A percentile compares a stretch with the other conserved stretches of the same genome.
These are phyloP conservation scores for Oryza meyeriana DNA, from an alignment of 176 grass and related monocot genomes.

Conservation along the genomic window DNA sequence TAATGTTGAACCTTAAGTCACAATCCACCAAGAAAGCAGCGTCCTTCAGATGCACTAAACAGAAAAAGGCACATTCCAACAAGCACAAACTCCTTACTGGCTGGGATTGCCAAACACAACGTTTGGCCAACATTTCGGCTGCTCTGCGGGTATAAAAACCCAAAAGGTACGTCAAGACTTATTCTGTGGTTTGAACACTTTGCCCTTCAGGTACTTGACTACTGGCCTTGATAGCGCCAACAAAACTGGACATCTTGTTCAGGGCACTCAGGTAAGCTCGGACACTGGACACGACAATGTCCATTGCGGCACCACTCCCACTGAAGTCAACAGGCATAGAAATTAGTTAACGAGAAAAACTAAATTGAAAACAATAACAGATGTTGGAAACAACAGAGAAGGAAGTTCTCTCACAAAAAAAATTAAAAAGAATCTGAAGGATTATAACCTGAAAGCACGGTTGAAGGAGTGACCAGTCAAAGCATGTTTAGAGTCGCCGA, in stretches of 20 bases:
- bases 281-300: constrained; percentile 79
- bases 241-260: constrained; percentile 86
- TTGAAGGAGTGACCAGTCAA: constrained; percentile 40
- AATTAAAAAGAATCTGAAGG: not conserved
- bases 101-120: not conserved
- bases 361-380: not conserved
- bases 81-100: not conserved
- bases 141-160: not conserved
- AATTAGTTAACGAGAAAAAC: not conserved
- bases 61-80: not conserved
- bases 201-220: constrained; percentile 25
- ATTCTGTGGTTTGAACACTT: constrained; percentile 29
- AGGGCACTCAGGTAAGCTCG: constrained; percentile 84
- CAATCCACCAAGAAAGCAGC: not conserved
- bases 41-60: not conserved
- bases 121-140: not conserved
- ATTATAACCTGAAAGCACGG: constrained; percentile 68
- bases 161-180: not conserved
- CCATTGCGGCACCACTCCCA: constrained; percentile 77
- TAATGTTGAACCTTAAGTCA: not conserved
- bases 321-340: constrained; percentile 35
- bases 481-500: constrained; percentile 35
- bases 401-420: not conserved
- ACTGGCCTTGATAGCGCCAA: constrained; percentile 50
- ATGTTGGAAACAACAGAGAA: not conserved